These are phyloP conservation scores for Penicillium ochrochloron DNA, from an alignment of 495 filamentous ascomycete species.

Conservation along the genomic window DNA sequence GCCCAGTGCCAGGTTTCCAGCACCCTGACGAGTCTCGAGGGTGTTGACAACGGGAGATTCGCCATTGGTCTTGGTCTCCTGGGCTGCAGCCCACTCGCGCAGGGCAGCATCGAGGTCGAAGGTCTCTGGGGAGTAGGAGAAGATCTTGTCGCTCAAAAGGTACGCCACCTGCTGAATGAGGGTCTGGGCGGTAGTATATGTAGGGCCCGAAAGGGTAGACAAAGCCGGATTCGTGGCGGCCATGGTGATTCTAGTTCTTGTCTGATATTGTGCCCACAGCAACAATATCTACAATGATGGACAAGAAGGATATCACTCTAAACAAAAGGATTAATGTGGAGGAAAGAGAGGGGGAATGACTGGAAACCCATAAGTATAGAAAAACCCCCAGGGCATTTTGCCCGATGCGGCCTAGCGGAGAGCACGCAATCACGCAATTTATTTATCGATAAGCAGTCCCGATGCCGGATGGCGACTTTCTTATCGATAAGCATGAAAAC, in stretches of 20 bases:
- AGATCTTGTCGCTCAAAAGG: slow-evolving; percentile 91
- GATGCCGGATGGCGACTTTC: slow-evolving; percentile 6
- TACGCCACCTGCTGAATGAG: slow-evolving; percentile 96
- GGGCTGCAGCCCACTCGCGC: slow-evolving; percentile 68
- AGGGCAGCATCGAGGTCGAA: slow-evolving; percentile 87
- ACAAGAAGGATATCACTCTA: slow-evolving; percentile 33
- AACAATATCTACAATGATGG: slow-evolving; percentile 29
- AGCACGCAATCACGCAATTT: slow-evolving; percentile 50
- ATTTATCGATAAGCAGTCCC: slow-evolving; percentile 41
- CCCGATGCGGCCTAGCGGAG: slow-evolving; percentile 44
- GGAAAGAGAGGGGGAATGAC: slow-evolving; percentile 29
- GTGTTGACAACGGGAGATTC: slow-evolving; percentile 75
- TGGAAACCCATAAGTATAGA: slow-evolving; percentile 35
- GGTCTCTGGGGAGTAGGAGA: slow-evolving; percentile 91
- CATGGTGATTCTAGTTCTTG: slow-evolving; percentile 43
- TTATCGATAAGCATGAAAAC: slow-evolving; percentile 10
- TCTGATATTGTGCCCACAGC: slow-evolving; percentile 32
- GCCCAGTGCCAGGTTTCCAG: slow-evolving; percentile 88
- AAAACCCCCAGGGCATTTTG: slow-evolving; percentile 39
- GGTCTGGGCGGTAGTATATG: slow-evolving; percentile 87
- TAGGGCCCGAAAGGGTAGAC: slow-evolving; percentile 79
- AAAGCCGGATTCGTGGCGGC: slow-evolving; percentile 41
- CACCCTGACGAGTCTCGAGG: slow-evolving; percentile 86
- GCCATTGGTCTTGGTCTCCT: slow-evolving; percentile 78
- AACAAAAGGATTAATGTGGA: slow-evolving; percentile 25